Conservation (phyloP, 345 rosid genomes). For the Adansonia digitata region DNA sequence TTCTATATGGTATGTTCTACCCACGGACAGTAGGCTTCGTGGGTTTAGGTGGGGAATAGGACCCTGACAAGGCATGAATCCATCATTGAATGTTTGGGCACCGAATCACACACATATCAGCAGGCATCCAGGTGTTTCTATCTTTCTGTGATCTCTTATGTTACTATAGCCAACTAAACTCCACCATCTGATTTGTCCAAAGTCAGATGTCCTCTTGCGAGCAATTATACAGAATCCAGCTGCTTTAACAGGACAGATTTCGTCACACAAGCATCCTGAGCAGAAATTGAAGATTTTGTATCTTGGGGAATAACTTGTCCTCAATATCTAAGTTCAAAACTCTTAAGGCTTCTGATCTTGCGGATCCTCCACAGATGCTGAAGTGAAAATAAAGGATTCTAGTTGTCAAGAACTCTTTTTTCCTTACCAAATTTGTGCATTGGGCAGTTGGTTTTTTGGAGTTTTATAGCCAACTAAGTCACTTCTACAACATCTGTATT, state of each 20-base stretch:
- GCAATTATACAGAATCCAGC: background rate
- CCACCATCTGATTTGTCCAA: too few species aligned
- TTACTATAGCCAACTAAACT: too few species aligned
- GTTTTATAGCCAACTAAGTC: background rate
- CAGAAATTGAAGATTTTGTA: background rate
- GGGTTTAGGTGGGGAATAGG: too few species aligned
- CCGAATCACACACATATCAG: too few species aligned
- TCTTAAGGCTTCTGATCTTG: background rate
- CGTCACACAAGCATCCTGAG: background rate
- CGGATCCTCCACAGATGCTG: background rate
- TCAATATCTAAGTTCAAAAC: background rate
- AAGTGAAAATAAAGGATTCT: background rate
- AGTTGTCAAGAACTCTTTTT: background rate
- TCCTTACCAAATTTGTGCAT: background rate
- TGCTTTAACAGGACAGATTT: background rate
- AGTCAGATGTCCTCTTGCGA: too few species aligned
- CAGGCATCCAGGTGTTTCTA: too few species aligned
- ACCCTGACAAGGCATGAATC: too few species aligned
- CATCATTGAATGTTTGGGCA: too few species aligned
- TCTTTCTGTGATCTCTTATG: too few species aligned
- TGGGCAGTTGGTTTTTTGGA: background rate
- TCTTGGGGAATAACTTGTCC: background rate
- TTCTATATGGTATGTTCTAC: too few species aligned
- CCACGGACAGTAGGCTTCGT: too few species aligned
- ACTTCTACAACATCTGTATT: background rate